These are phyloP conservation scores for Eragrostis tef DNA, from an alignment of 202 grass and related monocot species.

Conservation along the genomic window DNA sequence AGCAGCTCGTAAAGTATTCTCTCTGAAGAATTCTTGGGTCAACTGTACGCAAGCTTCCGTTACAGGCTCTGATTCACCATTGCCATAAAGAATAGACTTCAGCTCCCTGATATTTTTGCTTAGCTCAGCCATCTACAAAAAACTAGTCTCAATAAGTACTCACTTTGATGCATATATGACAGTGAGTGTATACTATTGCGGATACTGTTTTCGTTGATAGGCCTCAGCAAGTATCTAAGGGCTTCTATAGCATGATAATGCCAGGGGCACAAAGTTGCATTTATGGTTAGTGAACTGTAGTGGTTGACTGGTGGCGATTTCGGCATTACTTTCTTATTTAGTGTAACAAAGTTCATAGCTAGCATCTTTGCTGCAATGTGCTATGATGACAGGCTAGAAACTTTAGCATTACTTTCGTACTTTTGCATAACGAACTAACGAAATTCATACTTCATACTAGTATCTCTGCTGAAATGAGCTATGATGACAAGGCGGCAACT, in stretches of 20 bases:
- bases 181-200: background rate
- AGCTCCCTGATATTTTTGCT: constrained; percentile 97
- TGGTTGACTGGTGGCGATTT: background rate
- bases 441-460: background rate
- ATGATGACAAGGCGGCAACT: background rate
- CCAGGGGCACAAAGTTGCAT: constrained; percentile 12
- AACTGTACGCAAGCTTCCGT: constrained; percentile 84
- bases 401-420: background rate
- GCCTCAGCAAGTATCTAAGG: background rate
- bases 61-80: constrained; percentile 78
- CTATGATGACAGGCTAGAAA: constrained; percentile 1
- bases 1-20: constrained; percentile 72
- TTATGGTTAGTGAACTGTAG: background rate
- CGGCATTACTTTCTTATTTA: constrained; percentile 3
- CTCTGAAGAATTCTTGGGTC: constrained; percentile 94
- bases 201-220: constrained; percentile 31
- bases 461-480: background rate
- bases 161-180: background rate
- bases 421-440: background rate
- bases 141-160: constrained; percentile 7
- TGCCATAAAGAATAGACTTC: constrained; percentile 92
- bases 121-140: constrained; percentile 80
- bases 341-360: background rate
- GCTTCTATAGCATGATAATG: background rate
- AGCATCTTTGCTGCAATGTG: background rate